Conservation (phyloP, 108 stramenopile species). For the Cyclotella baltica region DNA sequence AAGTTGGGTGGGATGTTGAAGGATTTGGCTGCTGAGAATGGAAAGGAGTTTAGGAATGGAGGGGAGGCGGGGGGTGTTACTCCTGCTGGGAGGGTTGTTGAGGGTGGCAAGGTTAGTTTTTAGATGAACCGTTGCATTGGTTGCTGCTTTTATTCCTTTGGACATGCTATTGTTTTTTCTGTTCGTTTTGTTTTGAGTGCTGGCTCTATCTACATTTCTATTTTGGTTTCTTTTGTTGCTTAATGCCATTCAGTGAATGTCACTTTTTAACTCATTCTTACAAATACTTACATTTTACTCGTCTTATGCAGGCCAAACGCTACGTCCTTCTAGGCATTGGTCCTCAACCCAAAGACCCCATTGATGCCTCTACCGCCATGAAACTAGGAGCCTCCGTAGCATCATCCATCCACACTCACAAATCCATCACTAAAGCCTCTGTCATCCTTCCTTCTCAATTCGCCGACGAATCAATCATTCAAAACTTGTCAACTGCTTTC, state of each 20-base stretch:
- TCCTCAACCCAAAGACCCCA: constrained; percentile 14
- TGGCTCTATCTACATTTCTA: no score
- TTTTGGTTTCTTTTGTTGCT: no score
- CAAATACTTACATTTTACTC: neutral
- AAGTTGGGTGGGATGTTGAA: constrained; percentile 69
- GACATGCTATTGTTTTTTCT: neutral
- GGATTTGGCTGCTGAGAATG: constrained; percentile 72
- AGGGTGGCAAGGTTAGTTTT: constrained; percentile 39
- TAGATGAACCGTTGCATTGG: neutral
- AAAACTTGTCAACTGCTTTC: constrained; percentile 70
- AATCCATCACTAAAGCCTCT: constrained; percentile 24
- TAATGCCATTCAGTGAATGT: no score
- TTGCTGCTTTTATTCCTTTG: neutral
- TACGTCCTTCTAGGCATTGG: constrained; percentile 76
- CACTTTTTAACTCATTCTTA: neutral
- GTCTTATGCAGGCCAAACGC: constrained; percentile 65
- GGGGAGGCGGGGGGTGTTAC: constrained; percentile 72
- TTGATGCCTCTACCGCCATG: constrained; percentile 49
- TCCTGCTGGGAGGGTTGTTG: constrained; percentile 63
- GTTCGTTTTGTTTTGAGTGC: no score
- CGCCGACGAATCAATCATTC: constrained; percentile 24
- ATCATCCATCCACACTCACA: constrained; percentile 72
- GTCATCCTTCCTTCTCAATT: constrained; percentile 15
- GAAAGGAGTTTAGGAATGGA: constrained; percentile 84
- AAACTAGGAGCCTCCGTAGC: constrained; percentile 74